Evolutionary conservation across 139 green algal species (phyloP), one percentile per base, ranked within the genome.

Genomic region (Volvox reticuliferus): DNA sequence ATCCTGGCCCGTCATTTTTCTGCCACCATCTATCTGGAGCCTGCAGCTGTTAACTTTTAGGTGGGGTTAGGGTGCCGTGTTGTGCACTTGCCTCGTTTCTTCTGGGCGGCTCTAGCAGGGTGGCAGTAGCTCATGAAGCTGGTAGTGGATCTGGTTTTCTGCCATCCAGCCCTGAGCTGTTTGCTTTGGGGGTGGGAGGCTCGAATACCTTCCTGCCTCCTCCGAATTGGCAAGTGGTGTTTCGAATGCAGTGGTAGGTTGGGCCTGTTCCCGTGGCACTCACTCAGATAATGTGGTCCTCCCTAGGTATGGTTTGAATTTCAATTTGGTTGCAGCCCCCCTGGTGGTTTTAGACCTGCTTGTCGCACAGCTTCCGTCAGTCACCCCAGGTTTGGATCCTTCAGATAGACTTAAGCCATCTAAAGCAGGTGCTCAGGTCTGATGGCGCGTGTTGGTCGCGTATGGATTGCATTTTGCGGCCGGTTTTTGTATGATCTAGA

Each of bases 101-200:
- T 36, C 63, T 88, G 67, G 83, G 26, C 67, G 65, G 83, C 67
- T 1, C 67, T 80, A 67, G 28, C 81, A 26, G 67, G 83, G 67
- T 88, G 83, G 67, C 83, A 26, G 67, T 22, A 50, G 12, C 24
- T 68, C 0, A 80, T 88, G 67, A 36, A 79, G 22, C 13, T 82
- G 37, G 84, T 37, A 1, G 18, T 21, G 36, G 68, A 82, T 19
- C 18, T 88, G 35, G 35, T 79, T 89, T 89, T 69, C 84, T 89
- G 36, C 84, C 84, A 1, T 17, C 55, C 28, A 65, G 28, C 28
- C 67, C 68, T 16, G 28, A 62, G 14, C 36, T 89, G 3, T 89
- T 89, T 69, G 69, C 35, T 5, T 68, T 18, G n/a, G 61, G 61
- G 14, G 30, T n/a, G 37, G 69, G 28, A 28, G 84, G 69, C 3